Base-by-base conservation (phyloP, 768 basidiomycete species). In the Chiua virens region DNA sequence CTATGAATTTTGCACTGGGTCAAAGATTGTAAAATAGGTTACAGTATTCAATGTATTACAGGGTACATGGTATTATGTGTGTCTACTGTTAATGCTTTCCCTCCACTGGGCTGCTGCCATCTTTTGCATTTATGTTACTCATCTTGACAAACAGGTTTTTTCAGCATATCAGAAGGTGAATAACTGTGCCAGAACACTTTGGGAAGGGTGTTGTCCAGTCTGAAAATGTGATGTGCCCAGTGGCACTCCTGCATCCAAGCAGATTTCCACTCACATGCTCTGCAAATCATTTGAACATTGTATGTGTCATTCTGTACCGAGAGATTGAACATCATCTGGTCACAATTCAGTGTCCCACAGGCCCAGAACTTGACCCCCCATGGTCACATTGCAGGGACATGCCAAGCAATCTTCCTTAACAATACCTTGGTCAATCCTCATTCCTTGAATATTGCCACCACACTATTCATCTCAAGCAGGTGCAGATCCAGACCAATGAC, bases 301-400 rank as follows among this genome's bases (percentile, higher is more conserved):
- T 14, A 35, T 1, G 8, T 1, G 6, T n/a, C 35, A 9, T 23
- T 45, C 3, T 37, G 15, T 13, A 36, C 17, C 17, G 25, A 27
- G 35, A 45, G 36, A 10, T 45, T 34, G 7, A 23, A 14, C 3
- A 14, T 4, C 8, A 5, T 45, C 3, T 14, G 45, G 1, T n/a
- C 17, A 17, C 35, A 45, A 10, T 17, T 14, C 13, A 13, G 21
- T 15, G 30, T 41, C 2, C 8, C 40, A 9, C 40, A 48, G 2
- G 15, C 32, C 3, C 11, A 8, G n/a, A 48, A 41, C 4, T 40
- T 39, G 6, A 48, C 15, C 2, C 47, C 47, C 47, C 47, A 48
- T 3, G 20, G 18, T 1, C 47, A 14, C 74, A 77, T 51, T 72
- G 76, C 50, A 70, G 76, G 47, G 72, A 75, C 27, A 72, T 78